A percentile compares a stretch with the other conserved stretches of the same genome.
Conservation (phyloP, 139 green algal genomes). For the Tetraselmis chui region DNA sequence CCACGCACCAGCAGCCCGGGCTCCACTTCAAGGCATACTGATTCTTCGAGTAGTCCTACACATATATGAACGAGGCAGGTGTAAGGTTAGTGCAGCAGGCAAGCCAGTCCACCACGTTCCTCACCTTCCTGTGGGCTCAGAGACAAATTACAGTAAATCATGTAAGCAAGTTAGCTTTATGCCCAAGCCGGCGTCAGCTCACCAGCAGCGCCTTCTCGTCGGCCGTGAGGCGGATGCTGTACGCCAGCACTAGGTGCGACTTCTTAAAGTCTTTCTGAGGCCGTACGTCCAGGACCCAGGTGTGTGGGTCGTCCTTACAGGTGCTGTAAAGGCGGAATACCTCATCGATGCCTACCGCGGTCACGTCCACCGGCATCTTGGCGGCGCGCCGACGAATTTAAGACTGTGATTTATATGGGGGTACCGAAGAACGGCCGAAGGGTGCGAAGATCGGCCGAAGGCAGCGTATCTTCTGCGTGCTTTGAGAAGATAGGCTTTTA, state of each 20-base stretch:
- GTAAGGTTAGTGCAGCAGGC: neutral
- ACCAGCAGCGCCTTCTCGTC: slow-evolving; percentile 49
- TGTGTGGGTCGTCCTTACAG: slow-evolving; percentile 39
- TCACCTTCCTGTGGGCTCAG: too few relatives aligned
- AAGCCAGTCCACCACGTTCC: neutral
- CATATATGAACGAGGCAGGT: neutral
- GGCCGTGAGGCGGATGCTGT: slow-evolving; percentile 37
- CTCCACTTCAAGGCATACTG: slow-evolving; percentile 34
- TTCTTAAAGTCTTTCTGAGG: slow-evolving; percentile 46
- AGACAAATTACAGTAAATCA: too few relatives aligned
- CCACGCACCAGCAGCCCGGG: slow-evolving; percentile 34
- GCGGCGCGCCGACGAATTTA: too few relatives aligned
- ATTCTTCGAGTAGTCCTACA: slow-evolving; percentile 40
- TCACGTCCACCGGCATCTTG: slow-evolving; percentile 24
- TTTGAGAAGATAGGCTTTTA: too few relatives aligned
- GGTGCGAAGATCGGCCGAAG: too few relatives aligned
- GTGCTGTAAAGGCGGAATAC: slow-evolving; percentile 51
- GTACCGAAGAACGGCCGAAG: too few relatives aligned
- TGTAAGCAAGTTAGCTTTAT: too few relatives aligned
- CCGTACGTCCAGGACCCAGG: slow-evolving; percentile 47
- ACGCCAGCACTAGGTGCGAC: slow-evolving; percentile 37
- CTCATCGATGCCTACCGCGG: slow-evolving; percentile 22
- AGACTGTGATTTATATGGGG: too few relatives aligned
- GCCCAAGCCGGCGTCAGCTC: neutral
- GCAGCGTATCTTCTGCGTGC: too few relatives aligned